Conservation (phyloP, 345 rosid species). For the Salix suchowensis region DNA sequence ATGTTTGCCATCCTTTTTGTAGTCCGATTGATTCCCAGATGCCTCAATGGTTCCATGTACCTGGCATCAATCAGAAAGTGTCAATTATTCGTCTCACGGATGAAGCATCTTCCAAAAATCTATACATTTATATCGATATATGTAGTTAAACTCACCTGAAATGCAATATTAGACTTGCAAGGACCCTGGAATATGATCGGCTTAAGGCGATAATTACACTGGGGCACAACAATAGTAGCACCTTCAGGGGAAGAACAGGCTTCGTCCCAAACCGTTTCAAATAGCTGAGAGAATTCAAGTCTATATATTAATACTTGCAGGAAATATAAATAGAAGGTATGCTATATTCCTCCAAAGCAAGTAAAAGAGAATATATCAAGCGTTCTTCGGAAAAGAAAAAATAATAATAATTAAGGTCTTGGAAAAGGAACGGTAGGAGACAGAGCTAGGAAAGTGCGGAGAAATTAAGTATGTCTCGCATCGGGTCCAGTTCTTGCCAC, state of each 20-base stretch:
- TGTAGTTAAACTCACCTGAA: constrained; percentile 42
- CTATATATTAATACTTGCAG: neutral
- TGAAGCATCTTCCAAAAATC: neutral
- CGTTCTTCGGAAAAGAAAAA: neutral
- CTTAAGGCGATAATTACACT: constrained; percentile 43
- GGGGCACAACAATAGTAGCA: constrained; percentile 48
- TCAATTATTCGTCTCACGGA: neutral
- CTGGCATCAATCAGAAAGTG: constrained; percentile 26
- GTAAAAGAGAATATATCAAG: neutral
- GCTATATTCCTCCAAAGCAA: neutral
- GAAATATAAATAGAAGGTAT: neutral
- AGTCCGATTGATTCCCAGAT: constrained; percentile 50
- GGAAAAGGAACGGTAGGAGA: neutral
- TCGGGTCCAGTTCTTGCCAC: neutral
- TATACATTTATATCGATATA: neutral
- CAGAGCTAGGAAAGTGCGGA: neutral
- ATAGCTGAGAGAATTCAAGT: constrained; percentile 38
- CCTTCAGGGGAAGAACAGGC: constrained; percentile 52
- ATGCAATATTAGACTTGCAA: constrained; percentile 48
- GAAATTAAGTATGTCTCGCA: neutral
- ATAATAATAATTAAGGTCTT: neutral
- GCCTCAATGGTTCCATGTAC: constrained; percentile 61
- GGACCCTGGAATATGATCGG: constrained; percentile 62
- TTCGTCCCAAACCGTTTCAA: constrained; percentile 67
- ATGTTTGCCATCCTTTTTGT: constrained; percentile 40